Percentiles rank a stretch among this genome's conserved stretches.
These are phyloP conservation scores for Fusarium phyllophilum DNA, from an alignment of 2,329 filamentous ascomycete species.

Conservation along the genomic window DNA sequence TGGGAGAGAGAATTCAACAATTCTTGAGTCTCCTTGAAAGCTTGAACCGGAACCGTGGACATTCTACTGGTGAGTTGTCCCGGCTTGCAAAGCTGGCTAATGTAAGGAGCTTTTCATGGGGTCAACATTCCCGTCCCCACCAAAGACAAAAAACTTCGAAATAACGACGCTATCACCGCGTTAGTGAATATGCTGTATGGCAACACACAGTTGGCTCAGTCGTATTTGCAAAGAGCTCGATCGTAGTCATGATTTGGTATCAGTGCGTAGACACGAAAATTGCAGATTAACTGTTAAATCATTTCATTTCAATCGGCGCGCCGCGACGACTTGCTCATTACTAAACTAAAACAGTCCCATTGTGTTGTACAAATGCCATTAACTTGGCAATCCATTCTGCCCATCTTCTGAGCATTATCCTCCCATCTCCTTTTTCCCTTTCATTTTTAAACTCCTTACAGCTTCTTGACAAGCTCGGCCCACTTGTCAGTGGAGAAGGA, in stretches of 20 bases:
- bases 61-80: neutral
- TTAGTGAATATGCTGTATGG: neutral
- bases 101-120: conserved; percentile 17
- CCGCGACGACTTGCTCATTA: conserved; percentile 44
- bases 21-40: neutral
- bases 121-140: conserved; percentile 23
- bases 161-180: conserved; percentile 1
- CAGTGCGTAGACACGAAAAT: neutral
- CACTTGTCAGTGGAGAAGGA: conserved; percentile 98
- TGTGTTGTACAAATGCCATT: conserved; percentile 45
- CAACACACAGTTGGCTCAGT: neutral
- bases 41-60: neutral
- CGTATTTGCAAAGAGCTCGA: neutral
- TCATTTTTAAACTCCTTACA: conserved; percentile 66
- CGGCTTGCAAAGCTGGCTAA: neutral
- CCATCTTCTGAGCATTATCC: conserved; percentile 32
- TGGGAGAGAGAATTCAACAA: neutral
- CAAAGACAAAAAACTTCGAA: neutral
- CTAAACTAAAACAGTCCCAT: conserved; percentile 44
- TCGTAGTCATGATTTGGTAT: neutral
- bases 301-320: conserved; percentile 41
- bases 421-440: conserved; percentile 29
- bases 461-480: conserved; percentile 90
- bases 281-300: conserved; percentile 35
- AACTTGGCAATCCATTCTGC: conserved; percentile 36